Evolutionary conservation across 495 filamentous ascomycete genomes (phyloP), one percentile per base, ranked within the genome.

Genomic region (Lophiostoma macrostomum): DNA sequence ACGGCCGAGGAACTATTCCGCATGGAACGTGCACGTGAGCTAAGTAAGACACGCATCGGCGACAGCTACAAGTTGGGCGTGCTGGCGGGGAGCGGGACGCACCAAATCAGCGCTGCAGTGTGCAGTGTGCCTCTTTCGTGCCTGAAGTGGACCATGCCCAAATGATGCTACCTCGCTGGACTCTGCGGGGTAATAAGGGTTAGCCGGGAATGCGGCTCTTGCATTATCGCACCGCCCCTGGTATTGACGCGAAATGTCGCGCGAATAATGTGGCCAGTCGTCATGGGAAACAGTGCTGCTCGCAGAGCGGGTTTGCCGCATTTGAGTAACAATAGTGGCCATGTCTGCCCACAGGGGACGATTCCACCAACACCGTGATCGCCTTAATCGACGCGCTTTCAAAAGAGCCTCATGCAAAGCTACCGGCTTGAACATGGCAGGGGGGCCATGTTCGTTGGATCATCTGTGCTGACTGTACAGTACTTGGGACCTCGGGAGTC

Each of bases 41-140:
- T 13, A 3, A n/a, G 39, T 51, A 35, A 51, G 47, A 51, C 47
- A 51, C 47, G 47, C 47, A 51, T 51, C 47, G 47, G 47, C 47
- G 47, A 39, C 20, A 37, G 32, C 4, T 41, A 41, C 47, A 13
- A 31, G 23, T 51, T 51, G 20, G 24, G 47, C 5, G 22, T 32
- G 29, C 23, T 14, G 8, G 13, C 10, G 24, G n/a, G 27, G 42
- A 13, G 5, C 24, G 23, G 24, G 27, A 5, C 39, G 16, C 29
- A n/a, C 29, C 29, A 8, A 25, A 25, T 43, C 39, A 43, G 13
- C 23, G 22, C n/a, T 8, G 23, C 32, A 18, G 42, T 46, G 12
- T n/a, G 29, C n/a, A n/a, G 7, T 32, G 29, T 46, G 7, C 14
- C 42, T 25, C 8, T 23, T 6, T 18, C 16, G 22, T 25, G 20